Evolutionary conservation across 129 eudicot genomes (phyloP).

Genomic region (Daucus carota): DNA sequence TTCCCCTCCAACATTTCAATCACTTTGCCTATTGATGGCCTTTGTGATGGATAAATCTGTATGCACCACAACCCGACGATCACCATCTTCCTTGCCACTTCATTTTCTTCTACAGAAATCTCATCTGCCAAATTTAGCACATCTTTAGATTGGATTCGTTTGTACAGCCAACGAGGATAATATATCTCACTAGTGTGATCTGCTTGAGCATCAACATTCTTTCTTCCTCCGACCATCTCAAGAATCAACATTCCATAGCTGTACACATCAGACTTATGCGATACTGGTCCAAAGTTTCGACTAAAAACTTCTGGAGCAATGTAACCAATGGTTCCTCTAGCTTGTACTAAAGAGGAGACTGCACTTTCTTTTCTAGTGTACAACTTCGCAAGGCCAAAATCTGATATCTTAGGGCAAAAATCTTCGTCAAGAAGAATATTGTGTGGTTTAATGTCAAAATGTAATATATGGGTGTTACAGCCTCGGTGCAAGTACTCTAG

Average conservation of each 20-base stretch:
- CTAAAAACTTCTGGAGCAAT: conserved; percentile 12
- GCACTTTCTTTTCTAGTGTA: conserved; percentile 13
- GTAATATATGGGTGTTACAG: no score
- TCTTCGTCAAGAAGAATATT: no score
- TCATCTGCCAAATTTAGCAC: conserved; percentile 3
- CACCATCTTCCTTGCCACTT: no score
- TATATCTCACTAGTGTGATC: conserved; percentile 20
- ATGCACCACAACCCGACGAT: no score
- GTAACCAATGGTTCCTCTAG: conserved; percentile 19
- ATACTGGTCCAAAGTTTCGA: conserved; percentile 8
- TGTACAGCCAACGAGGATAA: conserved; percentile 44
- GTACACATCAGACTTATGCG: background rate
- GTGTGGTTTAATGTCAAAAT: no score
- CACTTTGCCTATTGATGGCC: no score
- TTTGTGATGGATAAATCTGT: no score
- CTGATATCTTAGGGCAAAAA: no score
- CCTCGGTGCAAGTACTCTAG: no score
- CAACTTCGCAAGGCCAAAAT: no score
- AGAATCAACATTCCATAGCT: conserved; percentile 2
- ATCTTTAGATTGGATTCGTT: conserved; percentile 21
- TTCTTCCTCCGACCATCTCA: background rate
- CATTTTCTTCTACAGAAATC: conserved; percentile 24
- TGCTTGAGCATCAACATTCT: background rate
- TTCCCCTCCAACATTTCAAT: no score
- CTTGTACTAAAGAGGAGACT: background rate